Base-by-base conservation (phyloP, 805 yeast species). In the Yamadazyma sp. region DNA sequence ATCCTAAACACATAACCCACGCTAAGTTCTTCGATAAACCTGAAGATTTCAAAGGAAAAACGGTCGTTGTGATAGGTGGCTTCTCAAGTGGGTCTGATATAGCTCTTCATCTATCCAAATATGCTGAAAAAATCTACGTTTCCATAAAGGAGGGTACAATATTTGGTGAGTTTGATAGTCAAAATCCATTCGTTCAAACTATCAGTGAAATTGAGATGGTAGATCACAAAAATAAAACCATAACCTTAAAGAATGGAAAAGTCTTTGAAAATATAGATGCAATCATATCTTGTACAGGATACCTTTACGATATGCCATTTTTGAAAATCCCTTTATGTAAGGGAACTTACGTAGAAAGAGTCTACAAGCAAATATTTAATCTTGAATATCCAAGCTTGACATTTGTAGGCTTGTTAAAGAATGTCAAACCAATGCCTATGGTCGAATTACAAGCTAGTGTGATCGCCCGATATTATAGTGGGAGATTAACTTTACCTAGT, bases 31-130 rank as follows among this genome's bases (percentile, higher is more conserved):
- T 45, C 40, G 50, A 57, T 23, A 33, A 36, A 15, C 48, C 56
- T 2, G 43, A 44, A 12, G 40, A 46, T 11, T 69, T 53, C 42
- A 48, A 50, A 6, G 56, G 62, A 15, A 56, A 63, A 28, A 67
- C 57, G 14, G 77, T 80, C 11, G 55, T 86, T 26, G 72, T 85
- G 5, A 75, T 86, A 12, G 95, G 95, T 0, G 81, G 80, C 47
- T 78, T 81, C 8, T 83, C 93, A 2, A 79, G 88, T 19, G 95
- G 91, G 18, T 74, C 77, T 14, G 95, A 87, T 52, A 64, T 84
- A 27, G 75, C 86, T 2, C 70, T 69, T 37, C 88, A 83, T 50
- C 50, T 80, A 13, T 74, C 79, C 1, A 61, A 65, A 2, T 50
- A 39, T 2, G 54, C 52, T 5, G 56, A 68, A 17, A 62, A 47